Percentiles rank a stretch among this genome's conserved stretches.
Conservation (phyloP, 768 basidiomycete species). For the Lactifluus subvellereus region DNA sequence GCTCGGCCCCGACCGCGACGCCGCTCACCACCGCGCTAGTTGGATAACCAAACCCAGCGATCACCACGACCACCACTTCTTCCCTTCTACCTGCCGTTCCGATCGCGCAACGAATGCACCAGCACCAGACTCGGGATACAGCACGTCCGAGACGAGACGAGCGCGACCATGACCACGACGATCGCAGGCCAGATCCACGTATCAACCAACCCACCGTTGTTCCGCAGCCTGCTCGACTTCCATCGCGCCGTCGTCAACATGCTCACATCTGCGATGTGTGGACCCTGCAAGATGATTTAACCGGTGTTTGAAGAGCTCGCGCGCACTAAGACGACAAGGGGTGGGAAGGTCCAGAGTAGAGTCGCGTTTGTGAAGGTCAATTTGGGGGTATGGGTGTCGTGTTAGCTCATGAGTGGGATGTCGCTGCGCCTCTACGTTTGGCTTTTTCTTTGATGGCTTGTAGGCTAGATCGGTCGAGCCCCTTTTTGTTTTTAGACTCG, state of each 20-base stretch:
- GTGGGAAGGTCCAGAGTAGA: conserved; percentile 28
- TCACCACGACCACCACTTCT: conserved; percentile 20
- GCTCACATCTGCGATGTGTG: conserved; percentile 73
- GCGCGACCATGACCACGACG: conserved; percentile 30
- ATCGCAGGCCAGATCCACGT: conserved; percentile 55
- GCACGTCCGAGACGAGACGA: no score
- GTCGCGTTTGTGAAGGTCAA: conserved; percentile 85
- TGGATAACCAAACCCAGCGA: neutral
- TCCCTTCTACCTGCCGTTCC: no score
- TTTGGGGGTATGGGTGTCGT: conserved; percentile 55
- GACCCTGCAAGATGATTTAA: conserved; percentile 78
- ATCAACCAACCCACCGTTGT: conserved; percentile 67
- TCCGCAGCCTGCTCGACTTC: conserved; percentile 54
- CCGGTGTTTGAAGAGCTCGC: conserved; percentile 71
- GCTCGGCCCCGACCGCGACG: no score
- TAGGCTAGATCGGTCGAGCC: conserved; percentile 36
- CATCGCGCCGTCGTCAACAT: conserved; percentile 71
- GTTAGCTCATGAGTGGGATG: conserved; percentile 46
- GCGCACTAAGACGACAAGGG: conserved; percentile 39
- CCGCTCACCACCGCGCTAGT: no score
- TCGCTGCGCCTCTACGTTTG: conserved; percentile 84
- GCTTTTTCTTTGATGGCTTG: conserved; percentile 75
- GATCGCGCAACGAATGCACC: no score
- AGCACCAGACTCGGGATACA: no score
- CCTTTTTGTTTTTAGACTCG: no score